Evolutionary conservation across 78 protist species (phyloP).

Genomic region (Dictyostelium intermedium): DNA sequence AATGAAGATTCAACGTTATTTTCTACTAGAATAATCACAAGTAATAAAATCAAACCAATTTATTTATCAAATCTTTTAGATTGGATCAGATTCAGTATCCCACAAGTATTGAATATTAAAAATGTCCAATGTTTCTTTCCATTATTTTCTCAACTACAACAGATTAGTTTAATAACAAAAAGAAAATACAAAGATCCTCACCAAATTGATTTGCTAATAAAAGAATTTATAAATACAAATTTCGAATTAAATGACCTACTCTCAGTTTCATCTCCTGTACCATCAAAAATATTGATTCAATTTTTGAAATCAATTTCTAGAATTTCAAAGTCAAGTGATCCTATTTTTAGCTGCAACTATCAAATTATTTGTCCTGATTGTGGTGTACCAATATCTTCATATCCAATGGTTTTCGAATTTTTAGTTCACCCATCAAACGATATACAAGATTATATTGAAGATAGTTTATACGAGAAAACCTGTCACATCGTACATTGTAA

Average conservation of each 20-base stretch:
- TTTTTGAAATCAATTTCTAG: background rate
- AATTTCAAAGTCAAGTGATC: no score
- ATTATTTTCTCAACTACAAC: background rate
- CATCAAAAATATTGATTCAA: background rate
- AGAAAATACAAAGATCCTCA: background rate
- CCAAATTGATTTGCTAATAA: background rate
- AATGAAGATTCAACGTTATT: background rate
- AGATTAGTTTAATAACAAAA: background rate
- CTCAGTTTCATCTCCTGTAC: background rate
- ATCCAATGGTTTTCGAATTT: background rate
- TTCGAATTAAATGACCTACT: background rate
- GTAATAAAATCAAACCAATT: background rate
- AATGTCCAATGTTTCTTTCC: background rate
- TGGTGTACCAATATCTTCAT: no score
- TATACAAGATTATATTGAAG: background rate
- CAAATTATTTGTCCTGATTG: no score
- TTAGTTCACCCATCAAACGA: background rate
- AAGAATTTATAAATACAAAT: background rate
- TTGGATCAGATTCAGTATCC: background rate
- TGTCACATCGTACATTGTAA: background rate
- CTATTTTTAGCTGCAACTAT: no score
- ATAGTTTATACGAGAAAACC: background rate
- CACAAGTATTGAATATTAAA: background rate
- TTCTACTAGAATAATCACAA: background rate
- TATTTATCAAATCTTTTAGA: background rate